Evolutionary conservation across 2,329 filamentous ascomycete genomes (phyloP).

Genomic region (Neofusicoccum umdonicola): DNA sequence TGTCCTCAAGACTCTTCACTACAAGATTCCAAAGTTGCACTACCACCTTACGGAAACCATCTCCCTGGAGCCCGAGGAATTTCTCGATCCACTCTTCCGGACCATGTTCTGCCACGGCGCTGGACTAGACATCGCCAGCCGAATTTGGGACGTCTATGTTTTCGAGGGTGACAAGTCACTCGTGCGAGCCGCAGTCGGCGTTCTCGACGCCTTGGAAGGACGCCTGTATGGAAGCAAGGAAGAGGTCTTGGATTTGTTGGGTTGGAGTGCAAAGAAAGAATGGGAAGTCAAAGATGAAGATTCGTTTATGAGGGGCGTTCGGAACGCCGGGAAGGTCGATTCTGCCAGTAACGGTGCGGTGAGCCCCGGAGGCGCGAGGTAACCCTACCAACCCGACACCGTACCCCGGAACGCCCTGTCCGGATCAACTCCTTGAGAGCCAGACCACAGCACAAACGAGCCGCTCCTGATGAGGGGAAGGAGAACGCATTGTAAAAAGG

Average conservation of each 20-base stretch:
- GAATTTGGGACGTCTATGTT: conserved; percentile 79
- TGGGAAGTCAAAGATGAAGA: conserved; percentile 40
- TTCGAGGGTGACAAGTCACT: conserved; percentile 76
- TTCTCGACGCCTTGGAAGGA: conserved; percentile 55
- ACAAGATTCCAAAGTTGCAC: conserved; percentile 64
- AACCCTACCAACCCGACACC: neutral
- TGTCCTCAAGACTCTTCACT: conserved; percentile 63
- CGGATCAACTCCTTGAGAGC: neutral
- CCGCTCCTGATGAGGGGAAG: neutral
- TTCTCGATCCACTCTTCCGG: conserved; percentile 61
- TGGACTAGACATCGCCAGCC: conserved; percentile 66
- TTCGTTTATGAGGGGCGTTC: conserved; percentile 37
- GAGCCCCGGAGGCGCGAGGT: conserved; percentile 8
- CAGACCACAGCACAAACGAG: neutral
- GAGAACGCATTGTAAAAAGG: conserved; percentile 4
- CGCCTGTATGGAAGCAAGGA: conserved; percentile 47
- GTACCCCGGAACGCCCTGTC: neutral
- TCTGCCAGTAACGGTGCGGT: conserved; percentile 1
- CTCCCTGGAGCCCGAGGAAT: conserved; percentile 44
- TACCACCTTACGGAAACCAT: conserved; percentile 58
- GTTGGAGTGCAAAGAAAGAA: conserved; percentile 33
- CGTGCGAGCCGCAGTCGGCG: conserved; percentile 68
- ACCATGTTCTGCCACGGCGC: conserved; percentile 61
- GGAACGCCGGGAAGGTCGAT: conserved; percentile 36
- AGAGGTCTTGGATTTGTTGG: conserved; percentile 44